phyloP scores from a whole-genome alignment of 2,329 filamentous ascomycete genomes.

The Neopestalotiopsis sp. region DNA sequence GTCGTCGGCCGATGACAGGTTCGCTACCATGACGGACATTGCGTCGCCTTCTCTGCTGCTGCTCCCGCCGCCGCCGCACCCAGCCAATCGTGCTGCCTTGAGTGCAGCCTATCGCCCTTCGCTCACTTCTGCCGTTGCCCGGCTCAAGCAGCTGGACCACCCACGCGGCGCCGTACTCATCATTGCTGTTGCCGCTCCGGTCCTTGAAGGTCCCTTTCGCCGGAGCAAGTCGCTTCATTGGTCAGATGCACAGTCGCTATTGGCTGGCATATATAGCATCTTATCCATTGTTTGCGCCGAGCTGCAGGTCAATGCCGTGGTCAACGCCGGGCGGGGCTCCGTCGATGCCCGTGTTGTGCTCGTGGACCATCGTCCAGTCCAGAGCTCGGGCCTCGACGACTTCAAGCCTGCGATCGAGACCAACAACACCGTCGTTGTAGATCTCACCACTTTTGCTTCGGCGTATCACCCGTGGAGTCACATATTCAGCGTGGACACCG shows the following conservation, averaged over 20 bases:
- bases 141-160: conserved; percentile 45
- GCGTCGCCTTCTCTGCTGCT: conserved; percentile 61
- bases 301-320: conserved; percentile 64
- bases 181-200: conserved; percentile 49
- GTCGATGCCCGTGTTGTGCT: conserved; percentile 79
- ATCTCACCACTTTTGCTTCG: conserved; percentile 57
- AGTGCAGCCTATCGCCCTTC: conserved; percentile 65
- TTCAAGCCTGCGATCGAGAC: conserved; percentile 42
- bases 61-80: conserved; percentile 66
- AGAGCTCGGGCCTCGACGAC: conserved; percentile 35
- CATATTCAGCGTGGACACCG: conserved; percentile 70
- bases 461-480: conserved; percentile 64
- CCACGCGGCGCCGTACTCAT: conserved; percentile 21
- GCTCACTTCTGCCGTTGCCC: conserved; percentile 57
- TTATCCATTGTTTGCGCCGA: conserved; percentile 74
- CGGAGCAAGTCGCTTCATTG: conserved; percentile 64
- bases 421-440: conserved; percentile 53
- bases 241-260: conserved; percentile 70
- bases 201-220: conserved; percentile 58
- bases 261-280: conserved; percentile 80
- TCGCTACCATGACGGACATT: conserved; percentile 10
- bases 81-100: conserved; percentile 55
- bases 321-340: conserved; percentile 63
- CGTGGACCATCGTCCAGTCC: conserved; percentile 61
- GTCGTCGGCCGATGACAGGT: not conserved